Conservation (phyloP, 2,329 filamentous ascomycete genomes). For the Neonectria hederae region DNA sequence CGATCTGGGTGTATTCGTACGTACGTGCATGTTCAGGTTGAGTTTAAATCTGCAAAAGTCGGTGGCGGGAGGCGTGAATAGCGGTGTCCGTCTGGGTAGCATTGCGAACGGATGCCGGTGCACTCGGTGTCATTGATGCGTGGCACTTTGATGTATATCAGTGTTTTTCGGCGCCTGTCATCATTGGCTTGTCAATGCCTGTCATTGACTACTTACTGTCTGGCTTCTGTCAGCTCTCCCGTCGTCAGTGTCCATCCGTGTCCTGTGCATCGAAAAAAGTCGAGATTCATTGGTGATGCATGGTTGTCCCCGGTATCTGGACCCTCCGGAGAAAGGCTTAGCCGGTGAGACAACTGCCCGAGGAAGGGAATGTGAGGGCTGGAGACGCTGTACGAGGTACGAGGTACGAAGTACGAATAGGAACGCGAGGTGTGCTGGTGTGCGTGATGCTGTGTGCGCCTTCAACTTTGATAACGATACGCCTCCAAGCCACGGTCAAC, state of each 20-base stretch:
- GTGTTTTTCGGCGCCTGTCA: too few species aligned
- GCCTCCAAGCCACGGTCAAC: not conserved
- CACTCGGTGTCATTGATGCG: not conserved
- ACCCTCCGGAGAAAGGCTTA: not conserved
- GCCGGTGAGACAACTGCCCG: too few species aligned
- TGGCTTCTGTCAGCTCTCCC: too few species aligned
- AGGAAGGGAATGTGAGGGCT: too few species aligned
- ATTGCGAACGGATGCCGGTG: not conserved
- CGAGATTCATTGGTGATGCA: not conserved
- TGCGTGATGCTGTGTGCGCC: not conserved
- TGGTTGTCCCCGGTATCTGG: slow-evolving; percentile 4
- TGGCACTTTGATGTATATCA: too few species aligned
- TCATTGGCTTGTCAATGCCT: too few species aligned
- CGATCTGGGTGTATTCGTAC: too few species aligned
- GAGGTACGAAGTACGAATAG: too few species aligned
- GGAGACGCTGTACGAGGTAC: too few species aligned
- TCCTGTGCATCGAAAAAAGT: not conserved
- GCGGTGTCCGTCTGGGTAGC: not conserved
- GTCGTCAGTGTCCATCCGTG: not conserved
- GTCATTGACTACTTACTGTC: too few species aligned
- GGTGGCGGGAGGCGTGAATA: not conserved
- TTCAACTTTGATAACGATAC: not conserved
- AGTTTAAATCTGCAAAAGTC: not conserved
- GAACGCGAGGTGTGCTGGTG: not conserved
- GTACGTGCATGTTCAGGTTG: too few species aligned